These are phyloP conservation scores for Beauveria brongniartii DNA, from an alignment of 2,329 filamentous ascomycete genomes.

Conservation along the genomic window DNA sequence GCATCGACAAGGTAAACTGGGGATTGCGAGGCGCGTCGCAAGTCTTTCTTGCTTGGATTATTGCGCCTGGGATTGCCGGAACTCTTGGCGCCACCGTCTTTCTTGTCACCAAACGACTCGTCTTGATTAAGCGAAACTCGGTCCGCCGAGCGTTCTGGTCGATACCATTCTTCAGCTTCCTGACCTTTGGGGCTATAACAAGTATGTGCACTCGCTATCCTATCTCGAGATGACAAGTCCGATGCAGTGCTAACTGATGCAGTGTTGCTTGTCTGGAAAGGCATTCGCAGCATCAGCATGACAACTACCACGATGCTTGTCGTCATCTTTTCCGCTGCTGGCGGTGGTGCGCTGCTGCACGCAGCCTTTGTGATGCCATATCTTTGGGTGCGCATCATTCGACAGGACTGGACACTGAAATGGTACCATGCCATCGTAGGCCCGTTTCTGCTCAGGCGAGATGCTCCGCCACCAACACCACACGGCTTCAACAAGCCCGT, in stretches of 20 bases:
- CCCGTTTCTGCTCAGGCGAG: constrained; percentile 35
- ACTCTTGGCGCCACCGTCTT: constrained; percentile 25
- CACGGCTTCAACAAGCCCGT: constrained; percentile 32
- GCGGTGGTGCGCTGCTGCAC: constrained; percentile 33
- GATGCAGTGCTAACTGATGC: constrained; percentile 7
- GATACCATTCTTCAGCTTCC: constrained; percentile 30
- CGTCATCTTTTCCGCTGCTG: constrained; percentile 36
- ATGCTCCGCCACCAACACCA: constrained; percentile 26
- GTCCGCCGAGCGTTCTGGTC: constrained; percentile 26
- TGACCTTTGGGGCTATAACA: constrained; percentile 27
- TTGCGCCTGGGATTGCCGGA: constrained; percentile 28
- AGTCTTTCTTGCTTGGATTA: constrained; percentile 31
- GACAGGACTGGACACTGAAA: constrained; percentile 43
- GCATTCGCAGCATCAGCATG: constrained; percentile 20
- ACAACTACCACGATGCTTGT: constrained; percentile 19
- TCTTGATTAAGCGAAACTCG: constrained; percentile 22
- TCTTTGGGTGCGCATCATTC: constrained; percentile 40
- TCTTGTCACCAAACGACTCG: constrained; percentile 25
- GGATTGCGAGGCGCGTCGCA: constrained; percentile 28
- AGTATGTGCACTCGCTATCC: constrained; percentile 19
- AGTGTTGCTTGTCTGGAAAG: constrained; percentile 47
- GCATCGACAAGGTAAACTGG: constrained; percentile 29
- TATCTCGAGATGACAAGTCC: background rate
- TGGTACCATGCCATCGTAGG: constrained; percentile 41
- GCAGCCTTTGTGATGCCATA: constrained; percentile 44